A percentile compares a stretch with the other conserved stretches of the same genome.
Conservation (phyloP, 2,329 filamentous ascomycete species). For the Mollisiaceae sp. region DNA sequence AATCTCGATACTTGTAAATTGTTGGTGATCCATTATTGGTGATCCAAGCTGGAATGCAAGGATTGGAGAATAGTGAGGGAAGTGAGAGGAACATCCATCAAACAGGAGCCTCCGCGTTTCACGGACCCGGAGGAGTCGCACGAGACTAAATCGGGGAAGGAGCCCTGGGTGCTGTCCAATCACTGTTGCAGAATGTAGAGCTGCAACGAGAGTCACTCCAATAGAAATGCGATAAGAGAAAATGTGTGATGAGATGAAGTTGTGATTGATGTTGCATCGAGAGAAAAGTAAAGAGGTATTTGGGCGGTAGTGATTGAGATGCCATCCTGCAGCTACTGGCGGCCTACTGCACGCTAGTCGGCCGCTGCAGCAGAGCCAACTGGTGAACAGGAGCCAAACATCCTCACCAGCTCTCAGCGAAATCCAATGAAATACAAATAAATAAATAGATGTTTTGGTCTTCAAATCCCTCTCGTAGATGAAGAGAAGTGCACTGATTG, state of each 20-base stretch:
- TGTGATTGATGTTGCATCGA: background rate
- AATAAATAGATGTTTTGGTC: background rate
- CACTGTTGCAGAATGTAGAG: background rate
- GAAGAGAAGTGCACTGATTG: background rate
- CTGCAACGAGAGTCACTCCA: background rate
- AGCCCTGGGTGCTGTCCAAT: background rate
- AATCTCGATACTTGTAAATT: constrained; percentile 8
- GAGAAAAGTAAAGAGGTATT: background rate
- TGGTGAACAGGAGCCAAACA: no score
- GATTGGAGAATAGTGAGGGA: constrained; percentile 1
- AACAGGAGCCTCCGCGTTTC: constrained; percentile 9
- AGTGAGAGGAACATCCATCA: constrained; percentile 3
- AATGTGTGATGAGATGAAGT: background rate
- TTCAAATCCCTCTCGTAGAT: background rate
- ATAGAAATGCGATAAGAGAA: background rate
- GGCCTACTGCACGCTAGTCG: no score
- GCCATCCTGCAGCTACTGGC: no score
- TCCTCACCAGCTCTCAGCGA: no score
- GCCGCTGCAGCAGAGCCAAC: no score
- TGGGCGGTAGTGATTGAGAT: no score
- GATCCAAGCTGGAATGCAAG: constrained; percentile 10
- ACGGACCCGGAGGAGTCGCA: background rate
- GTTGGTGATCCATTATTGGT: constrained; percentile 3
- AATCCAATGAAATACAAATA: background rate
- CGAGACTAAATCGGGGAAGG: background rate